Base-by-base conservation (phyloP, 2,329 filamentous ascomycete species). In the Monosporascus sp. region DNA sequence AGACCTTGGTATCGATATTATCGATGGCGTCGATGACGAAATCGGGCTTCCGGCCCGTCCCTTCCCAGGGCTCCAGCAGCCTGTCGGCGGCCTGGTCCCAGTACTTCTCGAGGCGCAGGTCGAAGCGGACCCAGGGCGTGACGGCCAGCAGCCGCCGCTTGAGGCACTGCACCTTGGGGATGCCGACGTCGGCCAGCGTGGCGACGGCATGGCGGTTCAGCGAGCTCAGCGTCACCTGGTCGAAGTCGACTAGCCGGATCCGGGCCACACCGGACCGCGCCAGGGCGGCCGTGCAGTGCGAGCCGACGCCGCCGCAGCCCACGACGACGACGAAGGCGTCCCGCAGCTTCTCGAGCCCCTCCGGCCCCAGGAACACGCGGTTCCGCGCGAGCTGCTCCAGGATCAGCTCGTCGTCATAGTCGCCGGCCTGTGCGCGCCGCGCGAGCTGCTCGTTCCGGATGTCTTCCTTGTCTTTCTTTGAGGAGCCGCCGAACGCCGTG, bases 1-100 rank as follows among this genome's bases (percentile, higher is more conserved):
- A 88, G 3, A 99, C 93, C 74, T 99, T 99, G 51, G 91, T 96
- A 50, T 96, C 90, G 58, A 99, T 97, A 67, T 99, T 97, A 71
- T 99, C 94, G 60, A 99, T 99, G 22, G 93, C 95, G 71, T 99
- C 94, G 37, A 99, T 84, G n/a, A 99, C 85, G 65, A 87, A 99
- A 63, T 93, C 87, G 1, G 92, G 91, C 63, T 79, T 79, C 66
- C 80, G 81, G 17, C 77, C 84, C 5, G 71, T 22, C n/a, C 40
- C 38, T 64, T 75, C 72, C 85, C 90, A 91, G 0, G 82, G 76
- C 0, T 75, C 82, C 43, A 99, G 75, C 57, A 97, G 75, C 11
- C 73, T 68, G 7, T 81, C 79, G 0, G 91, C 91, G 9, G 78
- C 84, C 17, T 76, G 70, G 47, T 80, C 84, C 56, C 85, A 84